These are phyloP conservation scores for Xylaria hypoxylon DNA, from an alignment of 2,329 filamentous ascomycete species.

Conservation along the genomic window DNA sequence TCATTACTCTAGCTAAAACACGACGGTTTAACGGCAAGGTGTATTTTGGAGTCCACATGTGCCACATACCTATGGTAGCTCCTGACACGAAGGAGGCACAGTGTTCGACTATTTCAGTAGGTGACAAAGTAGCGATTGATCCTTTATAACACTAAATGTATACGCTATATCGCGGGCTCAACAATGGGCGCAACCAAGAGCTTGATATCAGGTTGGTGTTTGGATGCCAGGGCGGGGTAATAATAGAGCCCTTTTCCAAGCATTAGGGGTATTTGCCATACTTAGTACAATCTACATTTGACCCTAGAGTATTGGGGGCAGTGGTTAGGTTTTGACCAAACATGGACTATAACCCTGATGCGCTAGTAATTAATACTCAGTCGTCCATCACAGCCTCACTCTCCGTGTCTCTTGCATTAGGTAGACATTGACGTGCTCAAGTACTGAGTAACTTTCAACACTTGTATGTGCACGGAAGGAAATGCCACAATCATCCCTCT, in stretches of 20 bases:
- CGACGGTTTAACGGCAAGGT: conserved; percentile 85
- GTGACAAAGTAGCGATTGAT: conserved; percentile 55
- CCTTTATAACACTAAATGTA: conserved; percentile 28
- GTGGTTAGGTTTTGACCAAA: too few relatives aligned
- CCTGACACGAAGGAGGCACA: conserved; percentile 48
- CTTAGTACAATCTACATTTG: too few relatives aligned
- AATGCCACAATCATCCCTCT: too few relatives aligned
- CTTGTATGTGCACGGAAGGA: too few relatives aligned
- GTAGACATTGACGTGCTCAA: too few relatives aligned
- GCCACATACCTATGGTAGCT: conserved; percentile 53
- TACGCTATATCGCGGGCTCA: background rate
- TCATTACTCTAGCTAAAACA: conserved; percentile 87
- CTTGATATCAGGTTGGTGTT: background rate
- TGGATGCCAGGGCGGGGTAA: too few relatives aligned
- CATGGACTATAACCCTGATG: too few relatives aligned
- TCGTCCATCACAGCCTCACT: too few relatives aligned
- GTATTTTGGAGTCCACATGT: conserved; percentile 88
- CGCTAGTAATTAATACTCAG: too few relatives aligned
- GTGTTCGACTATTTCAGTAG: conserved; percentile 62
- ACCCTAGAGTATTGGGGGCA: too few relatives aligned
- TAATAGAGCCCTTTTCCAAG: background rate
- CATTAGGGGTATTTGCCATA: background rate
- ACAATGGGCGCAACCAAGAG: background rate
- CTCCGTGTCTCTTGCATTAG: too few relatives aligned
- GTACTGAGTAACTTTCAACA: too few relatives aligned